phyloP scores from a whole-genome alignment of 23 red algal genomes.

The Gracilaria caudata region DNA sequence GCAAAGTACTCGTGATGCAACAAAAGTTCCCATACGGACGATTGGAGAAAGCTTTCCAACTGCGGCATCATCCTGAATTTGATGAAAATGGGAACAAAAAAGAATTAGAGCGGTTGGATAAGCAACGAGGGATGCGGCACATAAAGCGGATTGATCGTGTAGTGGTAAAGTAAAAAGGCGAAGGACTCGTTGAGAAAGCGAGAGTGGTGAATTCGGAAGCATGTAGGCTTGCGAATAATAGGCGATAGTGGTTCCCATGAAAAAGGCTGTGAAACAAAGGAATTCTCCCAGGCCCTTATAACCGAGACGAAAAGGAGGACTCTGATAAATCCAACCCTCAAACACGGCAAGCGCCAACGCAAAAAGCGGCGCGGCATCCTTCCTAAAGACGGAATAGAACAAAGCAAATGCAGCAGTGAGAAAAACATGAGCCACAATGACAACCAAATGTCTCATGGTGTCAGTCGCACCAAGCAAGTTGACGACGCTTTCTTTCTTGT shows the following conservation, averaged over 20 bases:
- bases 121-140: conserved; percentile 38
- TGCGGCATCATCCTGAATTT: conserved; percentile 54
- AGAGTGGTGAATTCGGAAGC: not conserved
- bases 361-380: conserved; percentile 33
- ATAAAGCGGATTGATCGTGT: not conserved
- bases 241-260: conserved; percentile 13
- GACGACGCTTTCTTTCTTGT: conserved; percentile 77
- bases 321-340: conserved; percentile 73
- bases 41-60: conserved; percentile 79
- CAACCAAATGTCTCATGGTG: conserved; percentile 21
- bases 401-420: conserved; percentile 14
- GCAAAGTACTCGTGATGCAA: conserved; percentile 23
- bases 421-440: conserved; percentile 13
- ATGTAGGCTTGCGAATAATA: conserved; percentile 59
- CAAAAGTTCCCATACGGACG: conserved; percentile 55
- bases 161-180: not conserved
- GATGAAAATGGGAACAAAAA: conserved; percentile 84
- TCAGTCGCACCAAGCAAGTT: conserved; percentile 63
- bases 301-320: conserved; percentile 79
- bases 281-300: conserved; percentile 81
- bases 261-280: conserved; percentile 59
- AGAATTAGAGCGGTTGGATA: conserved; percentile 66
- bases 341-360: conserved; percentile 48
- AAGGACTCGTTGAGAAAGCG: not conserved
- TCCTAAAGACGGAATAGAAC: not conserved